These are phyloP conservation scores for Aegilops umbellulata DNA, from an alignment of 176 grass and related monocot genomes.

Conservation along the genomic window DNA sequence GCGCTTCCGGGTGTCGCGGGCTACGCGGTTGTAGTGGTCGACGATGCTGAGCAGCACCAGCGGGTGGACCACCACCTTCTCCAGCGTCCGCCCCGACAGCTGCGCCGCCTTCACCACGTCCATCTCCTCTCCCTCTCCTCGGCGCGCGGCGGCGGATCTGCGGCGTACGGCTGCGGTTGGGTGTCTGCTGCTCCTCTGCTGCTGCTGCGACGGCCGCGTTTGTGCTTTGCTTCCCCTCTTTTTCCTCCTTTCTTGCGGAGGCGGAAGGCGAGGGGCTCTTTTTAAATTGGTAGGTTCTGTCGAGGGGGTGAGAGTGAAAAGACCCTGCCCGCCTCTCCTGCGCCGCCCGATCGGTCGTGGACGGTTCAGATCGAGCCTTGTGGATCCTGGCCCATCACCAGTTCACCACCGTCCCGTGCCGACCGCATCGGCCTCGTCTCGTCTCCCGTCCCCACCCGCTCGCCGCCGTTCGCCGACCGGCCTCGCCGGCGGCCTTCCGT, in stretches of 20 bases:
- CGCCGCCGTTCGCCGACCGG: neutral
- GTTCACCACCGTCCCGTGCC: neutral
- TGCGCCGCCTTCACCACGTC: conserved; percentile 94
- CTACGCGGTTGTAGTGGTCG: conserved; percentile 99
- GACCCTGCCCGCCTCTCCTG: neutral
- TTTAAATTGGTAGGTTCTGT: neutral
- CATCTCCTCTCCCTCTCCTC: conserved; percentile 39
- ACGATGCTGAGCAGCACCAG: conserved; percentile 97
- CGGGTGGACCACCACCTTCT: conserved; percentile 90
- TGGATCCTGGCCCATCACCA: neutral
- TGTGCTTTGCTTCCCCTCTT: conserved; percentile 32
- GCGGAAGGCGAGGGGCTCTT: conserved; percentile 18
- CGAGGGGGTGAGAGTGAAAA: neutral
- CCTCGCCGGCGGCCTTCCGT: neutral
- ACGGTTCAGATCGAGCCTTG: neutral
- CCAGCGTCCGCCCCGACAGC: conserved; percentile 77
- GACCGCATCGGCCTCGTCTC: neutral
- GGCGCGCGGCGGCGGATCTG: conserved; percentile 24
- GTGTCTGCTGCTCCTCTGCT: neutral
- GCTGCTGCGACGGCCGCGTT: conserved; percentile 21
- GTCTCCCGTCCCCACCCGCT: neutral
- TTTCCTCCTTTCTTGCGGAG: conserved; percentile 43
- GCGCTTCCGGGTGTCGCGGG: conserved; percentile 85
- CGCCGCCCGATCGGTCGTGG: neutral
- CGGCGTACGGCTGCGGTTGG: neutral